Evolutionary conservation across 345 rosid species (phyloP).

Genomic region (Euphorbia tirucalli): DNA sequence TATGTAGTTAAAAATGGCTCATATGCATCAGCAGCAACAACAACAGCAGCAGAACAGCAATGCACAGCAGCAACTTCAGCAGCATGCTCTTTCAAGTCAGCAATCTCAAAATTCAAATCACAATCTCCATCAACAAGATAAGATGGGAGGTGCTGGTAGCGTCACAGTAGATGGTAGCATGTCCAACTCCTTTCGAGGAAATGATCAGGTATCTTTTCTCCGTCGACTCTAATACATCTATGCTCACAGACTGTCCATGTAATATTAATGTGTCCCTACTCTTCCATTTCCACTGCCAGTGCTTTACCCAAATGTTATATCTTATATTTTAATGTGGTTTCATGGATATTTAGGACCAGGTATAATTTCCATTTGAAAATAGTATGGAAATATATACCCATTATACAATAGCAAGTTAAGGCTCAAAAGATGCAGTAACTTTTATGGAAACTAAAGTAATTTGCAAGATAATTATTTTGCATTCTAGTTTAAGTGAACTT

Average conservation of each 20-base stretch:
- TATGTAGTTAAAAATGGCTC: constrained; percentile 69
- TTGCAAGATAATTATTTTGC: neutral
- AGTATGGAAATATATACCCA: neutral
- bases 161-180: constrained; percentile 74
- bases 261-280: neutral
- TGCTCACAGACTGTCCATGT: neutral
- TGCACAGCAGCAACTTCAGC: constrained; percentile 56
- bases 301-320: neutral
- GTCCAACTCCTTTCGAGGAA: constrained; percentile 92
- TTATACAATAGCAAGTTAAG: neutral
- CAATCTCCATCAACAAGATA: constrained; percentile 78
- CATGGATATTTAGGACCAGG: neutral
- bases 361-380: neutral
- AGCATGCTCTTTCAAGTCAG: constrained; percentile 63
- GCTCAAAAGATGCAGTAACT: neutral
- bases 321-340: neutral
- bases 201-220: constrained; percentile 79
- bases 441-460: no score
- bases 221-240: neutral
- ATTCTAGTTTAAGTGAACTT: no score
- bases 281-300: neutral
- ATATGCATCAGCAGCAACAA: constrained; percentile 52
- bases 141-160: constrained; percentile 72
- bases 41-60: constrained; percentile 59
- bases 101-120: constrained; percentile 72